phyloP scores from a whole-genome alignment of 2,329 filamentous ascomycete species.

The Trichoderma sp. region DNA sequence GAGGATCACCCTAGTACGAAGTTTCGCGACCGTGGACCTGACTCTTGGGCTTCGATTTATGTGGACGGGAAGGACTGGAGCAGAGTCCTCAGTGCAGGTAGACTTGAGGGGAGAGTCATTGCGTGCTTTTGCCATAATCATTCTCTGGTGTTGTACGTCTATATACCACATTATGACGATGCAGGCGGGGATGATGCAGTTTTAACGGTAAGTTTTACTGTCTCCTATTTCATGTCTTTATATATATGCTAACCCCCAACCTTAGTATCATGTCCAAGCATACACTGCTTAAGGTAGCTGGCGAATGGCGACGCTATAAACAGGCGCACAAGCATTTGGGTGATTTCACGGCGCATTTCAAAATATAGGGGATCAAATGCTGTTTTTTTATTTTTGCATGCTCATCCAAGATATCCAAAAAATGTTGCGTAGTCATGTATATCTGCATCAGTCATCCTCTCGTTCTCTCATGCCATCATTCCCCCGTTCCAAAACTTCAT shows the following conservation, averaged over 20 bases:
- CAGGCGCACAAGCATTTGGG: background rate
- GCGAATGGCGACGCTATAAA: background rate
- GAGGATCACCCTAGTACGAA: slow-evolving; percentile 77
- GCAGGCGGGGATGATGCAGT: slow-evolving; percentile 66
- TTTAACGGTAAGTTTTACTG: slow-evolving; percentile 60
- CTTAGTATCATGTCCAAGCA: slow-evolving; percentile 44
- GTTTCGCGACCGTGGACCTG: slow-evolving; percentile 73
- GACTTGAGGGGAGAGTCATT: slow-evolving; percentile 86
- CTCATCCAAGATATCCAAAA: slow-evolving; percentile 16
- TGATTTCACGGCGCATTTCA: background rate
- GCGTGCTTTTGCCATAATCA: slow-evolving; percentile 83
- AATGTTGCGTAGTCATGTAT: slow-evolving; percentile 8
- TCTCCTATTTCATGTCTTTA: background rate
- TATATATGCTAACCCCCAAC: slow-evolving; percentile 25
- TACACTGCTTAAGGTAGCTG: slow-evolving; percentile 33
- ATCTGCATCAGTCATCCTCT: slow-evolving; percentile 16
- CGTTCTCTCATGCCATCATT: background rate
- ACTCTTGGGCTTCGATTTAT: slow-evolving; percentile 82
- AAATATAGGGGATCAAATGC: background rate
- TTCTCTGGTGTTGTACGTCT: slow-evolving; percentile 80
- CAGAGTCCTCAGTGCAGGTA: slow-evolving; percentile 85
- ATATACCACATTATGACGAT: slow-evolving; percentile 69
- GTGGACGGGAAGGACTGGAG: slow-evolving; percentile 96
- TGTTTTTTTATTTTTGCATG: slow-evolving; percentile 1
- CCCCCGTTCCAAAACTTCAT: background rate